These are phyloP conservation scores for Diutina ranongensis DNA, from an alignment of 1,139 yeast genomes.

Conservation along the genomic window DNA sequence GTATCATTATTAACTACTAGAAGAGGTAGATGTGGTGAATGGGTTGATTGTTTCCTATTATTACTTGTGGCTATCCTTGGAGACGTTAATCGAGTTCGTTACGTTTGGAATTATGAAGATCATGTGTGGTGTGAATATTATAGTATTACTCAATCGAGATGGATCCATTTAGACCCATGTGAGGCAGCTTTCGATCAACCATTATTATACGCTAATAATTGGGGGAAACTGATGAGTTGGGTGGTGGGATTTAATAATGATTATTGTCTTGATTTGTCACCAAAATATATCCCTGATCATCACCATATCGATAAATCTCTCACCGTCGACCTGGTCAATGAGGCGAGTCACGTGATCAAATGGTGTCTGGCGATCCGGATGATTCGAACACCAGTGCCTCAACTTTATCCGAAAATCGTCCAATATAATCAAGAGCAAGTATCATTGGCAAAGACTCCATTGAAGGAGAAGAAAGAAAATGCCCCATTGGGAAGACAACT, in stretches of 20 bases:
- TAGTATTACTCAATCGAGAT: conserved; percentile 44
- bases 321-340: not conserved
- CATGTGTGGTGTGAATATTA: conserved; percentile 95
- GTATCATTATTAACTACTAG: conserved; percentile 47
- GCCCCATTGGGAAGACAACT: conserved; percentile 50
- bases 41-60: conserved; percentile 78
- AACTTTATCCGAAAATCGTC: not conserved
- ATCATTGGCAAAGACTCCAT: not conserved
- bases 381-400: not conserved
- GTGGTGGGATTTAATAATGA: conserved; percentile 55
- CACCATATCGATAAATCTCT: conserved; percentile 28
- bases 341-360: not conserved
- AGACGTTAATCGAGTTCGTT: conserved; percentile 44
- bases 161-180: conserved; percentile 89
- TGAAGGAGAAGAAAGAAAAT: not conserved
- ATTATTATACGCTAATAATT: conserved; percentile 59
- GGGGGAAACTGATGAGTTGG: conserved; percentile 93
- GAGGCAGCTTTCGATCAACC: conserved; percentile 84
- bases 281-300: conserved; percentile 67
- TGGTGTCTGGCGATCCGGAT: not conserved
- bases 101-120: conserved; percentile 83
- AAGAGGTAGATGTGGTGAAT: conserved; percentile 87
- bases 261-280: conserved; percentile 59
- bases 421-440: not conserved
- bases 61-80: conserved; percentile 49